phyloP scores from a whole-genome alignment of 306 rosid species.

The Datisca glomerata region DNA sequence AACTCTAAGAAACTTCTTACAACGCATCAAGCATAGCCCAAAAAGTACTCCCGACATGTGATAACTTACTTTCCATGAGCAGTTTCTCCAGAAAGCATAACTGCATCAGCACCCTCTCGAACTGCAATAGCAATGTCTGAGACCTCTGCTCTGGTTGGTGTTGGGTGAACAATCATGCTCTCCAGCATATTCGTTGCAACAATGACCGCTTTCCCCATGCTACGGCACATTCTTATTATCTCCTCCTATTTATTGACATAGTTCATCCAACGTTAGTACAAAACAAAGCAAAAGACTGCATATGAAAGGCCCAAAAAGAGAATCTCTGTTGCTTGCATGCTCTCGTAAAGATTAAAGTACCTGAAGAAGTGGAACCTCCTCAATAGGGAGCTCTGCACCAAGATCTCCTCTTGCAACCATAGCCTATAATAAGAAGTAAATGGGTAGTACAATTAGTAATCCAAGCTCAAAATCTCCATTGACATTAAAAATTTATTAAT shows the following conservation, averaged over 20 bases:
- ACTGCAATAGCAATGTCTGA: constrained; percentile 98
- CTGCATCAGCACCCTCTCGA: constrained; percentile 94
- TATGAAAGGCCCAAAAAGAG: not conserved
- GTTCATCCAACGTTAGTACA: too few species aligned
- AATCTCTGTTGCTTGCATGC: not conserved
- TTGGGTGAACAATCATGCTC: constrained; percentile 99
- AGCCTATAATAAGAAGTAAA: constrained; percentile 28
- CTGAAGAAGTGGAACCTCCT: constrained; percentile 61
- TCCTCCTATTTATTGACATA: constrained; percentile 72
- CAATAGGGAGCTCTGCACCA: constrained; percentile 63
- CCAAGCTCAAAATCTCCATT: not conserved
- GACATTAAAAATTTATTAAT: constrained; percentile 1
- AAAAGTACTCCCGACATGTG: too few species aligned
- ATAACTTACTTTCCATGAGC: constrained; percentile 94
- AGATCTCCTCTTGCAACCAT: constrained; percentile 70
- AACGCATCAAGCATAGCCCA: not conserved
- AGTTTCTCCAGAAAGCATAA: constrained; percentile 98
- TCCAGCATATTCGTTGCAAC: constrained; percentile 98
- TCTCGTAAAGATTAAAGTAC: constrained; percentile 13
- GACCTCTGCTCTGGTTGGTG: constrained; percentile 98
- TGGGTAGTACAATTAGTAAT: not conserved
- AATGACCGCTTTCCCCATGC: constrained; percentile 99
- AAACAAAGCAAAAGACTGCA: too few species aligned
- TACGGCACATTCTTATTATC: constrained; percentile 74
- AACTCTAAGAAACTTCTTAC: not conserved